These are phyloP conservation scores for Psilocybe mexicana DNA, from an alignment of 1,284 basidiomycete species.

Conservation along the genomic window DNA sequence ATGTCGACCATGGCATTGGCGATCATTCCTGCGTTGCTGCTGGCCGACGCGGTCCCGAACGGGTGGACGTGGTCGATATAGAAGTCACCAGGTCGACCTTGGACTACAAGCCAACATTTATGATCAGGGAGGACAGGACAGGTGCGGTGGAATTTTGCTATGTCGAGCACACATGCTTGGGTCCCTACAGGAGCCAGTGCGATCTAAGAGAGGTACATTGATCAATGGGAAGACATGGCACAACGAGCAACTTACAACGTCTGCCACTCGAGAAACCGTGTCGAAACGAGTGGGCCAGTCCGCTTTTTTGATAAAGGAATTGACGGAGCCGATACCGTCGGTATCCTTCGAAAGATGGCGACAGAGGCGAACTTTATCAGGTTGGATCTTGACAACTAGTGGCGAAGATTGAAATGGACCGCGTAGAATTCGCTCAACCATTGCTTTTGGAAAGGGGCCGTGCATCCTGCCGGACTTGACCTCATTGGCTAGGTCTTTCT, in stretches of 20 bases:
- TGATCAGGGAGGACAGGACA: slow-evolving; percentile 26
- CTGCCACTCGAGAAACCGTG: slow-evolving; percentile 17
- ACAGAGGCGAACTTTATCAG: too few relatives aligned
- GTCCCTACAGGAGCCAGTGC: slow-evolving; percentile 24
- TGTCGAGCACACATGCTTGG: slow-evolving; percentile 27
- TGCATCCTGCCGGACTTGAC: slow-evolving; percentile 6
- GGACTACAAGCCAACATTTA: slow-evolving; percentile 25
- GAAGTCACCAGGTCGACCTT: slow-evolving; percentile 19
- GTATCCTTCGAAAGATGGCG: too few relatives aligned
- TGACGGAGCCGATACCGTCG: slow-evolving; percentile 12
- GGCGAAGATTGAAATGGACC: background rate
- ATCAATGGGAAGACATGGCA: background rate
- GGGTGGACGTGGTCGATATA: slow-evolving; percentile 28
- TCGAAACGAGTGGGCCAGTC: slow-evolving; percentile 27
- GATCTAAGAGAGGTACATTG: slow-evolving; percentile 19
- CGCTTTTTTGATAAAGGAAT: slow-evolving; percentile 19
- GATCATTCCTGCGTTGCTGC: slow-evolving; percentile 29
- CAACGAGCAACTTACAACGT: background rate
- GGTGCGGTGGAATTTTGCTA: slow-evolving; percentile 28
- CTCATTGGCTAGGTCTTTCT: slow-evolving; percentile 2
- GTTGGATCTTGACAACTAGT: background rate
- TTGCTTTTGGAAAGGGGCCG: background rate
- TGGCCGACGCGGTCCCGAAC: slow-evolving; percentile 21
- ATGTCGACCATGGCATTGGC: slow-evolving; percentile 31
- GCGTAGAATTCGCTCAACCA: background rate